phyloP scores from a whole-genome alignment of 805 yeast species.

The Ogataea degrootiae region DNA sequence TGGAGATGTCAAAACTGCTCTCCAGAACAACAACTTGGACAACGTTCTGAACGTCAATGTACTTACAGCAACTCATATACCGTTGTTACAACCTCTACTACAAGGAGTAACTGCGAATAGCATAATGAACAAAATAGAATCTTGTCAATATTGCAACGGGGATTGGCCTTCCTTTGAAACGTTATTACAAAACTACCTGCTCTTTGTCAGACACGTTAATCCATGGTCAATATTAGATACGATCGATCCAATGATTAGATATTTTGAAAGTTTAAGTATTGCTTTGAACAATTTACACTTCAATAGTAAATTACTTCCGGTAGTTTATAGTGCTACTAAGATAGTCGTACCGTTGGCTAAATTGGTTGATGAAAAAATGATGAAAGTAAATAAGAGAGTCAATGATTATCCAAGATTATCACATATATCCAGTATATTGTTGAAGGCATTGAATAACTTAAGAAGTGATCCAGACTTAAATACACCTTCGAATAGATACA shows the following conservation, averaged over 20 bases:
- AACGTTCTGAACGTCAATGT: constrained; percentile 20
- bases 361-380: constrained; percentile 37
- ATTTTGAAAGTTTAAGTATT: constrained; percentile 41
- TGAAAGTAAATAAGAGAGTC: constrained; percentile 29
- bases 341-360: constrained; percentile 42
- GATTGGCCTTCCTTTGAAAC: constrained; percentile 42
- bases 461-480: constrained; percentile 40
- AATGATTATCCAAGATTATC: constrained; percentile 39
- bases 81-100: constrained; percentile 21
- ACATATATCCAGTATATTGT: constrained; percentile 42
- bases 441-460: constrained; percentile 47
- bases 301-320: constrained; percentile 34
- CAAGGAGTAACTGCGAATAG: constrained; percentile 20
- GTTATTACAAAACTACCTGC: constrained; percentile 38
- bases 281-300: constrained; percentile 42
- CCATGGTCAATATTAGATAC: constrained; percentile 53
- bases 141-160: constrained; percentile 26
- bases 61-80: constrained; percentile 15
- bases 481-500: constrained; percentile 27
- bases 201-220: constrained; percentile 43
- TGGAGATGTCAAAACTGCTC: constrained; percentile 6
- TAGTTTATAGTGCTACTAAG: constrained; percentile 34
- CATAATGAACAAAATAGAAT: constrained; percentile 27
- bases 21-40: constrained; percentile 7
- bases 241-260: constrained; percentile 48